Evolutionary conservation across 345 rosid species (phyloP), one percentile per base, ranked within the genome.

Genomic region (Eucalyptus regnans): DNA sequence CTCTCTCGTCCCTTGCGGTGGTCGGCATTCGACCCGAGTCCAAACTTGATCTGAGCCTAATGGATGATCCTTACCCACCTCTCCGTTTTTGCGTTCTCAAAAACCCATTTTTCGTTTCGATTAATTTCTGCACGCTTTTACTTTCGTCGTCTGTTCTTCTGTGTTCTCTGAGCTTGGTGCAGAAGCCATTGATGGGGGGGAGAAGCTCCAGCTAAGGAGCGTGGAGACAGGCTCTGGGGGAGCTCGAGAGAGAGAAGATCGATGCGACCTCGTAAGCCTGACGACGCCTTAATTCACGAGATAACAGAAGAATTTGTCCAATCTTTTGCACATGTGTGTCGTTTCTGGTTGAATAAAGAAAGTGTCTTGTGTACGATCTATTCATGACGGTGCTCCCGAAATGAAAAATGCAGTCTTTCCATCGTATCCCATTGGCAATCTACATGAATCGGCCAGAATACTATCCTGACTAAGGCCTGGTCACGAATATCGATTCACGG

Each of bases 1-100:
- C 44, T 33, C 44, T 17, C 44, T 20, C 29, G 84, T 37, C 84
- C 84, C 48, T 41, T 41, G 68, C 68, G 15, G 68, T 41, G 58
- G 58, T 76, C 44, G 48, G 48, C 48, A 41, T 76, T 10, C 23
- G 48, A 76, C 48, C 84, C 48, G 48, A 76, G 8, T 76, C 84
- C 84, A 76, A 76, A 41, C 84, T 76, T 76, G 84, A 76, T 76
- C 84, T 76, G 84, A 76, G 84, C 84, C 84, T 76, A 43, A 76
- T 41, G 48, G 29, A 41, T 1, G 1, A 41, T 37, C 1, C 84
- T 37, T 20, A 10, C 84, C 48, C 14, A 20, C 15, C 11, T 33
- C 27, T 4, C 3, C 25, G 23, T 37, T 3, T 41, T 41, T 18
- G 43, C 8, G 27, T 37, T 41, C 15, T 76, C 15, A 5, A 76